phyloP scores from a whole-genome alignment of 164 flowering plant species.

The Litsea cubeba region DNA sequence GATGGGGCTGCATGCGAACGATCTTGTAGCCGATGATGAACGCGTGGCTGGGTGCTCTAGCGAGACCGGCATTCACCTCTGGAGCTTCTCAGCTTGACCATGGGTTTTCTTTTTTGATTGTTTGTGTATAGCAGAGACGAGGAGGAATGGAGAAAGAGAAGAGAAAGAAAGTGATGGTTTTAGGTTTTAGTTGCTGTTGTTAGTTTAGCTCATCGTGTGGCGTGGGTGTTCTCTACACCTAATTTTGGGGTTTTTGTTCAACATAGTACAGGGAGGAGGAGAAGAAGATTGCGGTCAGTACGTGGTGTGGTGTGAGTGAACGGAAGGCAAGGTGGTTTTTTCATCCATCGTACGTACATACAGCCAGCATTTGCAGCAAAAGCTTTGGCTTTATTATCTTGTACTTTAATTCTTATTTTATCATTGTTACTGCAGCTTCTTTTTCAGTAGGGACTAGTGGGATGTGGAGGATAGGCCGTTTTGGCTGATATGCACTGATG shows the following conservation, averaged over 20 bases:
- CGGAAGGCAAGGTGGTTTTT: not conserved
- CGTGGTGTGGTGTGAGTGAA: not conserved
- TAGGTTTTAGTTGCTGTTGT: not conserved
- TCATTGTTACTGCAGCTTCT: not conserved
- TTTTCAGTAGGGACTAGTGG: not conserved
- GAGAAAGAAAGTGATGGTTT: not conserved
- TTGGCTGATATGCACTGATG: not conserved
- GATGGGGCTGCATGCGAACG: slow-evolving; percentile 35
- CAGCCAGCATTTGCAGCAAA: not conserved
- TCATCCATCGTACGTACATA: not conserved
- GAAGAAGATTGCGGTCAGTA: not conserved
- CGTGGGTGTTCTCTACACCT: not conserved
- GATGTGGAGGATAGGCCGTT: not conserved
- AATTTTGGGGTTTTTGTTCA: not conserved
- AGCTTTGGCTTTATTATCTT: not conserved
- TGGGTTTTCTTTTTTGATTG: too few species aligned
- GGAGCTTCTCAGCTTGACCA: slow-evolving; percentile 29
- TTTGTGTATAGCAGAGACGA: not conserved
- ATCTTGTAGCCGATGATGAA: slow-evolving; percentile 48
- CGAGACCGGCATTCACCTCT: slow-evolving; percentile 52
- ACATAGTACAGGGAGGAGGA: not conserved
- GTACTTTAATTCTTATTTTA: not conserved
- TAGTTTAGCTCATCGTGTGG: not conserved
- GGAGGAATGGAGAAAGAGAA: not conserved
- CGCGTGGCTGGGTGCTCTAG: slow-evolving; percentile 47